phyloP scores from a whole-genome alignment of 345 rosid genomes.

The Combretum micranthum region DNA sequence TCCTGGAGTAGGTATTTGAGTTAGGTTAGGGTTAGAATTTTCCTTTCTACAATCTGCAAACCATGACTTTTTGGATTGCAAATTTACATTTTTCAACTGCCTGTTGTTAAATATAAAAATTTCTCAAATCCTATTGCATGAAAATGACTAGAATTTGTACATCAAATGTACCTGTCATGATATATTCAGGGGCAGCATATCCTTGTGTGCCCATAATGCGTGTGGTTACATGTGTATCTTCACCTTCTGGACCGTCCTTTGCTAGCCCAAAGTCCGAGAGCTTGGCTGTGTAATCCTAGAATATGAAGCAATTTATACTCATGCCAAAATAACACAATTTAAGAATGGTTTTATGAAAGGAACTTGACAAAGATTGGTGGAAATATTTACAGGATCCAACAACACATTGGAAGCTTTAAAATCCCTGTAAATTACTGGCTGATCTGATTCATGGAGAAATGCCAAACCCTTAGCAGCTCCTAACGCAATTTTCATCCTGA shows the following conservation, averaged over 20 bases:
- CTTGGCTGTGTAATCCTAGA: conserved; percentile 28
- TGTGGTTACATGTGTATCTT: conserved; percentile 27
- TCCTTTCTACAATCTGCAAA: no score
- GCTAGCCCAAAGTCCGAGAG: conserved; percentile 36
- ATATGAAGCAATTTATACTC: background rate
- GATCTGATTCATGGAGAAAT: conserved; percentile 28
- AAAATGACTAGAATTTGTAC: no score
- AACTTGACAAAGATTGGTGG: background rate
- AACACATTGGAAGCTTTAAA: conserved; percentile 31
- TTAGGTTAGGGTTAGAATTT: no score
- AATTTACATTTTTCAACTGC: background rate
- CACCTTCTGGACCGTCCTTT: conserved; percentile 37
- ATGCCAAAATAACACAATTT: background rate
- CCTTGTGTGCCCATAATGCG: conserved; percentile 35
- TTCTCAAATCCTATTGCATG: no score
- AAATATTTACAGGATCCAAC: conserved; percentile 24
- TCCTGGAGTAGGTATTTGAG: conserved; percentile 13
- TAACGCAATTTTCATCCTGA: conserved; percentile 35
- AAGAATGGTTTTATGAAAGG: background rate
- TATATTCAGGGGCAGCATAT: conserved; percentile 35
- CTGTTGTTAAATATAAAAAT: no score
- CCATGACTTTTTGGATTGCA: background rate
- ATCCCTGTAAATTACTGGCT: conserved; percentile 31
- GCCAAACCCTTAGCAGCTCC: conserved; percentile 34
- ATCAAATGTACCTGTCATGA: conserved; percentile 25